Base-by-base conservation (phyloP, 1,284 basidiomycete species). In the Ceratobasidium sp. region DNA sequence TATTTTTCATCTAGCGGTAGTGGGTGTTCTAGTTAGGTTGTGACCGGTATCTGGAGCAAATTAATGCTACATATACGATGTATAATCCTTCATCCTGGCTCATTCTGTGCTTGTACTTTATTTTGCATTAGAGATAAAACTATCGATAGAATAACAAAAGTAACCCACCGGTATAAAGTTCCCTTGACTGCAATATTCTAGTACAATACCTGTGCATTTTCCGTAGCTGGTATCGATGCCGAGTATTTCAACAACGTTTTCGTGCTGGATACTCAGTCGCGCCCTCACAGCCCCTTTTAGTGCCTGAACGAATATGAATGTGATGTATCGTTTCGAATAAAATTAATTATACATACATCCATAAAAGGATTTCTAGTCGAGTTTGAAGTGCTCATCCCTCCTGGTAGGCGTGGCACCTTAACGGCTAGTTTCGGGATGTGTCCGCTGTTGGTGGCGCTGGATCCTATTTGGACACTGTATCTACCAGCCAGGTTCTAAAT, bases 151-250 rank as follows among this genome's bases (percentile, higher is more conserved):
- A n/a, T n/a, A n/a, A n/a, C n/a, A n/a, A n/a, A n/a, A n/a, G n/a
- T 14, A 56, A 22, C 57, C 15, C 19, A 64, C 62, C 24, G 33
- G 14, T 2, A 51, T 41, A 31, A 69, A 56, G 44, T 11, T 57
- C 14, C 66, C 66, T 31, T 56, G 51, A 29, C 9, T n/a, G n/a
- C 66, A 69, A 22, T 47, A 57, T 31, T 57, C 66, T n/a, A 69
- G 9, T 1, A 59, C 51, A 4, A 54, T 19, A 1, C 66, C 66
- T 29, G 54, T 24, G 29, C 48, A 54, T 41, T 29, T 41, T 24
- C 66, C 66, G 17, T 27, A 57, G 19, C 22, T 29, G 9, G 66
- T 45, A 33, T 69, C 54, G 17, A 57, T 44, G 15, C 66, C 66
- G 17, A 69, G 6, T 11, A 69, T 53, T 11, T 56, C 54, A 15